These are phyloP conservation scores for Cucurbita argyrosperma DNA, from an alignment of 306 rosid species.

Conservation along the genomic window DNA sequence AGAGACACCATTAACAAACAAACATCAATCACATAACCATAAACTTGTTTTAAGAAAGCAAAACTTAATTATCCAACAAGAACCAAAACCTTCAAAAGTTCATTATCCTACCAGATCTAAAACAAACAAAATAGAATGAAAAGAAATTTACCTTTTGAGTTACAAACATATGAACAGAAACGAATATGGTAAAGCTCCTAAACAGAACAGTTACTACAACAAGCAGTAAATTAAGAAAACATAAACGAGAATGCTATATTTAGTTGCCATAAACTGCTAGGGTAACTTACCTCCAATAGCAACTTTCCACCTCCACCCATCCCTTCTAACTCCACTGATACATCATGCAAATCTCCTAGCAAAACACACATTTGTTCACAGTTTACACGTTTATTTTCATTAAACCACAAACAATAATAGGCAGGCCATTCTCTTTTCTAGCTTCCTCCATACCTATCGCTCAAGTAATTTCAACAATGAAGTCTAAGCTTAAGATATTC, in stretches of 20 bases:
- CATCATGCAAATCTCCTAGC: constrained; percentile 62
- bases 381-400: background rate
- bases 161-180: background rate
- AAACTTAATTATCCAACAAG: background rate
- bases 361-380: constrained; percentile 15
- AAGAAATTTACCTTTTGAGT: background rate
- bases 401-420: background rate
- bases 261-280: background rate
- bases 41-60: background rate
- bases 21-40: background rate
- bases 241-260: background rate
- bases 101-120: background rate
- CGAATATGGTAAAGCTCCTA: background rate
- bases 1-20: constrained; percentile 18
- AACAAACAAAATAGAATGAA: background rate
- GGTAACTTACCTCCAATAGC: constrained; percentile 62
- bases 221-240: background rate
- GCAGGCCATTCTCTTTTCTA: background rate
- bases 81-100: background rate
- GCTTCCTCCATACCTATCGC: background rate
- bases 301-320: constrained; percentile 96
- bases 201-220: background rate
- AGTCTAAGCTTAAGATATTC: background rate
- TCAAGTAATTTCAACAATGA: background rate
- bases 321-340: constrained; percentile 82